A percentile compares a stretch with the other conserved stretches of the same genome.
phyloP scores from a whole-genome alignment of 495 filamentous ascomycete species.

The Penicillium chermesinum region DNA sequence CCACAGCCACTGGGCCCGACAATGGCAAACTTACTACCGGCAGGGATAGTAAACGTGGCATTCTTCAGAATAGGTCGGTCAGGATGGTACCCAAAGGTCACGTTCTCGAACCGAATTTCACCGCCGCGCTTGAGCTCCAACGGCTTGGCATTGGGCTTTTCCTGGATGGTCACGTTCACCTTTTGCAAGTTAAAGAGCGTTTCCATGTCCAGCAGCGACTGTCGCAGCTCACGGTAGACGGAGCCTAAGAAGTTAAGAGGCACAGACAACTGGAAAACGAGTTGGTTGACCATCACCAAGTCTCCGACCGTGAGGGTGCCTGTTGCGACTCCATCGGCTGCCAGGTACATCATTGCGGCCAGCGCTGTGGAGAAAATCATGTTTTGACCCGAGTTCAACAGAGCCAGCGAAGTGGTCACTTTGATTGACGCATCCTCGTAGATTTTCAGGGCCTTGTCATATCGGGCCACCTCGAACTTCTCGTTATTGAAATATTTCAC shows the following conservation, averaged over 20 bases:
- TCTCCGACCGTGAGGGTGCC: constrained; percentile 89
- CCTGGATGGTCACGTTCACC: constrained; percentile 84
- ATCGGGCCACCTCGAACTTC: constrained; percentile 83
- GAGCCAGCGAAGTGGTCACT: constrained; percentile 84
- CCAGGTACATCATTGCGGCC: constrained; percentile 98
- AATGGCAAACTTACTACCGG: constrained; percentile 91
- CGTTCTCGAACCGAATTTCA: constrained; percentile 90
- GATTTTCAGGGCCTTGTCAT: constrained; percentile 76
- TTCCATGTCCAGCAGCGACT: constrained; percentile 96
- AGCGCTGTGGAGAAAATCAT: constrained; percentile 94
- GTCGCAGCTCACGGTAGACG: constrained; percentile 91
- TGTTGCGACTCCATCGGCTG: constrained; percentile 76
- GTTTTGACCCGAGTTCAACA: constrained; percentile 97
- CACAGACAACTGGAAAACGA: constrained; percentile 95
- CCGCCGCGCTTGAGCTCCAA: constrained; percentile 70
- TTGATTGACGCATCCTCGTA: constrained; percentile 97
- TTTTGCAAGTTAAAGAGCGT: constrained; percentile 98
- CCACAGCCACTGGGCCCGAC: constrained; percentile 95
- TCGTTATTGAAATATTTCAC: constrained; percentile 99
- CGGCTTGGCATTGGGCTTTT: constrained; percentile 64
- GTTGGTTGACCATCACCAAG: constrained; percentile 96
- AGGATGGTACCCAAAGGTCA: constrained; percentile 85
- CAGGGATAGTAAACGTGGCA: constrained; percentile 82
- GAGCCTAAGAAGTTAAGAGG: constrained; percentile 94
- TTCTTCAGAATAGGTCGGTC: constrained; percentile 85